Evolutionary conservation across 2,329 filamentous ascomycete species (phyloP).

Genomic region (Cryphonectria naterciae): DNA sequence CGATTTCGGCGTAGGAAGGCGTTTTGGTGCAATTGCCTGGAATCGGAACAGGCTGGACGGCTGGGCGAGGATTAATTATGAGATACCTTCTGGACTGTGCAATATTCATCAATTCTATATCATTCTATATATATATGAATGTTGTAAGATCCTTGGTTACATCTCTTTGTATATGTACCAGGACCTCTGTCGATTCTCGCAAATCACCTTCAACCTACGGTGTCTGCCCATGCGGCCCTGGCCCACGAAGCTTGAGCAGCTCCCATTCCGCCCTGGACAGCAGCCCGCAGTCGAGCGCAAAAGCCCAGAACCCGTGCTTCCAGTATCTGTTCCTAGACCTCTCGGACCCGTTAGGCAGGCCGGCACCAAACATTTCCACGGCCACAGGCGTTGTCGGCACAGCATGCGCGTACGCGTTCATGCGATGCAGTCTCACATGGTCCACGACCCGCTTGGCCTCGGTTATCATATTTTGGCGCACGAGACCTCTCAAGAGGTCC

Average conservation of each 20-base stretch:
- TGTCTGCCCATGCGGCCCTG: neutral
- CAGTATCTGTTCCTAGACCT: conserved; percentile 42
- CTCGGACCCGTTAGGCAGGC: neutral
- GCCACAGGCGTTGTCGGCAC: conserved; percentile 20
- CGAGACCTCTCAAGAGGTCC: conserved; percentile 45
- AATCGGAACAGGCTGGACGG: neutral
- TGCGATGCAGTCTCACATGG: conserved; percentile 34
- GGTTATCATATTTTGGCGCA: conserved; percentile 30
- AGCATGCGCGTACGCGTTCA: conserved; percentile 30
- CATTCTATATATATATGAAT: neutral
- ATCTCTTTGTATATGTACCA: neutral
- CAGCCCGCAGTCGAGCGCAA: conserved; percentile 47
- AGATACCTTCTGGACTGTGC: neutral
- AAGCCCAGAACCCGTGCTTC: conserved; percentile 55
- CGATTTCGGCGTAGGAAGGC: neutral
- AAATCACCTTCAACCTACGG: neutral
- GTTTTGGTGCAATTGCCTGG: neutral
- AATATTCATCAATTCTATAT: neutral
- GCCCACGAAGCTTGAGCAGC: conserved; percentile 1
- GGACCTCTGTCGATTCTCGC: neutral
- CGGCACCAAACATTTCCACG: neutral
- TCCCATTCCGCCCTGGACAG: conserved; percentile 32
- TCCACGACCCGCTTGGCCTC: conserved; percentile 36
- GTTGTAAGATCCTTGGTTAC: neutral
- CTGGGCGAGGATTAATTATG: neutral